Conservation (phyloP, 352 stramenopile species). For the Bremia lactucae region DNA sequence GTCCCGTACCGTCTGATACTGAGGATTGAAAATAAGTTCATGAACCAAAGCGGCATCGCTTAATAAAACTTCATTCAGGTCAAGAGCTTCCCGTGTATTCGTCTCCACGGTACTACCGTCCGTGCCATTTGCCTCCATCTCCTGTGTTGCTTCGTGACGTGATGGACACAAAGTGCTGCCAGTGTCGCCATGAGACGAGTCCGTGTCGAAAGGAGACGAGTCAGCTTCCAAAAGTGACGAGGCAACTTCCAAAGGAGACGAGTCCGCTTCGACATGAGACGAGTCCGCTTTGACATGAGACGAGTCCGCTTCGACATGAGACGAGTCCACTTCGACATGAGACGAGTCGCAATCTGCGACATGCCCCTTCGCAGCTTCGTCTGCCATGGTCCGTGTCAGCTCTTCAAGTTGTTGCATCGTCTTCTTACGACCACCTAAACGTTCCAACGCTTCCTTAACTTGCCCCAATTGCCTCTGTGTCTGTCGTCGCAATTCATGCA, state of each 20-base stretch:
- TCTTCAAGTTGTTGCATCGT: conserved; percentile 29
- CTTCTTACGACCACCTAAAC: conserved; percentile 28
- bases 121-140: too few relatives aligned
- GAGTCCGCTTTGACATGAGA: conserved; percentile 1
- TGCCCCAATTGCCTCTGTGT: conserved; percentile 53
- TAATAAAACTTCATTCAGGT: conserved; percentile 36
- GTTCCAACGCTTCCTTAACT: conserved; percentile 37
- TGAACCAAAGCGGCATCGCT: conserved; percentile 51
- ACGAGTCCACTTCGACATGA: background rate
- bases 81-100: background rate
- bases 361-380: background rate
- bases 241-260: too few relatives aligned
- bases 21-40: conserved; percentile 63
- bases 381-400: background rate
- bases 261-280: too few relatives aligned
- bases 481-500: conserved; percentile 42
- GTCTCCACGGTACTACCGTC: conserved; percentile 9
- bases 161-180: too few relatives aligned
- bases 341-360: background rate
- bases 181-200: too few relatives aligned
- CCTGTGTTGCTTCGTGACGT: too few relatives aligned
- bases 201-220: too few relatives aligned
- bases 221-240: too few relatives aligned
- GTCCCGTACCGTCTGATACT: conserved; percentile 31
- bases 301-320: background rate